These are phyloP conservation scores for Candida labiduridarum DNA, from an alignment of 1,139 yeast genomes.

Conservation along the genomic window DNA sequence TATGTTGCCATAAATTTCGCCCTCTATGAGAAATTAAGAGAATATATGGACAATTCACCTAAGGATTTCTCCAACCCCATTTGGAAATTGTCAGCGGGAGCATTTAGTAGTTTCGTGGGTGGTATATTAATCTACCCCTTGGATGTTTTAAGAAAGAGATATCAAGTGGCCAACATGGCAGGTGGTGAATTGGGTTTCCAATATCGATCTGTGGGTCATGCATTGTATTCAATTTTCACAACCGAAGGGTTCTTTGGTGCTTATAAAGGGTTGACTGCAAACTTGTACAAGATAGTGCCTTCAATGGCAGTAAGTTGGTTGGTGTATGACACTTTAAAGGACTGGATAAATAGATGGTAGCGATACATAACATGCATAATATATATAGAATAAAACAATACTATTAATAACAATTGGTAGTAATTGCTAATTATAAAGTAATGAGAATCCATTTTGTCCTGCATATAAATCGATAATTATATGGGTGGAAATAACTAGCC, in stretches of 20 bases:
- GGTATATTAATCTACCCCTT: conserved; percentile 89
- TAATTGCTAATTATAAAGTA: no score
- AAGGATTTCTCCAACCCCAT: conserved; percentile 45
- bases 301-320: conserved; percentile 96
- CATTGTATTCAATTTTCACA: conserved; percentile 64
- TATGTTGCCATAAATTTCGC: conserved; percentile 94
- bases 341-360: conserved; percentile 36
- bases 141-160: conserved; percentile 83
- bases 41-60: conserved; percentile 44
- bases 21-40: conserved; percentile 80
- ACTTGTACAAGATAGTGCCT: conserved; percentile 87
- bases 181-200: conserved; percentile 81
- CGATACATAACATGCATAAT: not conserved
- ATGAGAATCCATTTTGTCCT: not conserved
- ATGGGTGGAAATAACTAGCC: conserved; percentile 10
- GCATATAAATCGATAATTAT: conserved; percentile 7
- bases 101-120: conserved; percentile 66
- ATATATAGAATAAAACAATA: no score
- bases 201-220: conserved; percentile 72
- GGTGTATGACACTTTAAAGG: conserved; percentile 71
- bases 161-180: conserved; percentile 85
- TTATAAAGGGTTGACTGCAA: conserved; percentile 87
- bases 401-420: no score
- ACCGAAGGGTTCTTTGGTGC: conserved; percentile 81
- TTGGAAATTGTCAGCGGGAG: conserved; percentile 77